Base-by-base conservation (phyloP, 495 filamentous ascomycete genomes). In the Daldinia grandis region DNA sequence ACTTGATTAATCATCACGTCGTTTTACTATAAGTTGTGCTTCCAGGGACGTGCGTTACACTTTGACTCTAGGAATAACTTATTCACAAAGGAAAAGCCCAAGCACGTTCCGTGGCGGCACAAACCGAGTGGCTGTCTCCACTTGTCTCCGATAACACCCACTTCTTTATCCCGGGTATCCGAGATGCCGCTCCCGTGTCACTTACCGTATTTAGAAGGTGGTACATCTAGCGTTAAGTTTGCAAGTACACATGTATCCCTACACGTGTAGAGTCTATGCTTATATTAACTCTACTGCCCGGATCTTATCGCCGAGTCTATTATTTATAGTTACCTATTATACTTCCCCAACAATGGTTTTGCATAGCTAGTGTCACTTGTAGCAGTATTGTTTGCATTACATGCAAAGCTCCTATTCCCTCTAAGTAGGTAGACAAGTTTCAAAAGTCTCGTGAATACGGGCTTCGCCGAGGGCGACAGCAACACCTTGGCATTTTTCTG, bases 401-500 rank as follows among this genome's bases (percentile, higher is more conserved):
- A 21, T 50, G 24, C 21, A 50, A 3, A 25, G 21, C 44, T 50
- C 12, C 44, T 33, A 12, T 55, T 40, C 25, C 17, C 19, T 5
- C 10, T 55, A 5, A 3, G 19, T 12, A 25, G 4, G 19, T 12
- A 25, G 28, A 19, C 37, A 17, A 64, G 49, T 54, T 30, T 55
- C 49, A 55, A n/a, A 28, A 30, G 9, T 19, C 15, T 62, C 3
- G 44, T 17, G 44, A 21, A 50, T 5, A 59, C 58, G 68, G 68
- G 58, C 53, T 71, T 71, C 68, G 62, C 62, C 63, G 62, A 66
- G 19, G 53, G 40, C 31, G 44, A 58, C 27, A 31, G 53, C 3
- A 5, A 62, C 14, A 51, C 57, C 62, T 62, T 66, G 50, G 62
- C 57, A 27, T 27, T 44, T 38, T 9, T 51, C 3, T 25, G 8